Evolutionary conservation across 2,329 filamentous ascomycete species (phyloP).

Genomic region (Periconia macrospinosa): DNA sequence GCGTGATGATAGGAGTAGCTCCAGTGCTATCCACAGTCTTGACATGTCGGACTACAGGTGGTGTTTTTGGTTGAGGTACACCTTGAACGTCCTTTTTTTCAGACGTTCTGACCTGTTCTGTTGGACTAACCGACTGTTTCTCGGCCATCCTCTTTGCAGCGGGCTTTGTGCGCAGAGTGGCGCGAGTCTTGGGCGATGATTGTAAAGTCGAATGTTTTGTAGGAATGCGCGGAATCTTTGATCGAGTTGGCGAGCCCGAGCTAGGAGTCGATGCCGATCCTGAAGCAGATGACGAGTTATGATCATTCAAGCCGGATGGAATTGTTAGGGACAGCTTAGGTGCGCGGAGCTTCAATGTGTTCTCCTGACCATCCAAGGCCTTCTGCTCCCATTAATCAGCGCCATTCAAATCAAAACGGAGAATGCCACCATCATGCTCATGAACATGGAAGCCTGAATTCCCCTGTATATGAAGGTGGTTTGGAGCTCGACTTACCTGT

Average conservation of each 20-base stretch:
- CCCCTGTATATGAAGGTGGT: slow-evolving; percentile 16
- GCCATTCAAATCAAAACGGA: slow-evolving; percentile 13
- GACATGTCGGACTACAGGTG: slow-evolving; percentile 14
- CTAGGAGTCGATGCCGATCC: slow-evolving; percentile 14
- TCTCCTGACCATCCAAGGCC: not conserved
- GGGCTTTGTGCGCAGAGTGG: not conserved
- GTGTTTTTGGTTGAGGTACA: slow-evolving; percentile 5
- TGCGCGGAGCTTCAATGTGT: slow-evolving; percentile 5
- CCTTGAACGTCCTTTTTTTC: not conserved
- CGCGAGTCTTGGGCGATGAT: not conserved
- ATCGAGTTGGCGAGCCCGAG: slow-evolving; percentile 16
- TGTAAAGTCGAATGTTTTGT: not conserved
- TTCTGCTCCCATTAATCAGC: slow-evolving; percentile 11
- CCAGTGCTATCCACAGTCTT: slow-evolving; percentile 25
- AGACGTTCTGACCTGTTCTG: not conserved
- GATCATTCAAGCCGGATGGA: slow-evolving; percentile 6
- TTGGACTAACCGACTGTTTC: not conserved
- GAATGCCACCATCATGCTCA: slow-evolving; percentile 12
- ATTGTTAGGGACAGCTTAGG: slow-evolving; percentile 26
- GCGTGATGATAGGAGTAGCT: slow-evolving; percentile 17
- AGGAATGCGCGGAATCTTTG: slow-evolving; percentile 30
- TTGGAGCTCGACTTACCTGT: slow-evolving; percentile 28
- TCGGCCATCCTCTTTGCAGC: not conserved
- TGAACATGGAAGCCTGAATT: slow-evolving; percentile 24
- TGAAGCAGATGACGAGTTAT: slow-evolving; percentile 2